These are phyloP conservation scores for Flaveria trinervia DNA, from an alignment of 129 eudicot species.

Conservation along the genomic window DNA sequence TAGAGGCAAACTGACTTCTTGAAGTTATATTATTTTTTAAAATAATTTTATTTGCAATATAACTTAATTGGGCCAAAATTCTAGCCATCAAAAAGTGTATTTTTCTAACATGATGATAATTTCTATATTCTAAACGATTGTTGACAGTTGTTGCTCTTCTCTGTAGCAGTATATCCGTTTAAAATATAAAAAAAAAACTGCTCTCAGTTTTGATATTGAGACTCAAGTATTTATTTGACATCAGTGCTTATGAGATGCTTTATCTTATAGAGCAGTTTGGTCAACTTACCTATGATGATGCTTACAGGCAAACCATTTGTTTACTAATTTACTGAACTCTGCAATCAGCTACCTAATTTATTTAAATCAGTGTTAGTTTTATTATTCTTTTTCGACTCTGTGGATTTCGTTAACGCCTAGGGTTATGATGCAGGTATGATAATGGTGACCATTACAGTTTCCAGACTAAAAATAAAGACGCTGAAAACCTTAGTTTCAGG, in stretches of 20 bases:
- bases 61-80: neutral
- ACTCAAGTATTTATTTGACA: neutral
- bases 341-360: neutral
- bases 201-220: neutral
- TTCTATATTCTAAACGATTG: neutral
- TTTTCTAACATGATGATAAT: neutral
- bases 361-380: no score
- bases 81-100: neutral
- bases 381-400: neutral
- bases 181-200: neutral
- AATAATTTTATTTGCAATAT: neutral
- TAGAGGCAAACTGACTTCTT: neutral
- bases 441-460: slow-evolving; percentile 9
- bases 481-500: slow-evolving; percentile 30
- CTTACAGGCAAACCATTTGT: neutral
- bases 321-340: neutral
- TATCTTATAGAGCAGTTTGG: neutral
- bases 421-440: slow-evolving; percentile 47
- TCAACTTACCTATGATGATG: neutral
- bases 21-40: neutral
- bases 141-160: neutral
- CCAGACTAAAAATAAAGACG: slow-evolving; percentile 13
- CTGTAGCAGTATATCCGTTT: neutral
- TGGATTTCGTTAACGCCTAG: neutral
- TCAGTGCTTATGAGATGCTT: neutral